Evolutionary conservation across 169 alveolate genomes (phyloP).

Genomic region (Amoebophrya sp.): DNA sequence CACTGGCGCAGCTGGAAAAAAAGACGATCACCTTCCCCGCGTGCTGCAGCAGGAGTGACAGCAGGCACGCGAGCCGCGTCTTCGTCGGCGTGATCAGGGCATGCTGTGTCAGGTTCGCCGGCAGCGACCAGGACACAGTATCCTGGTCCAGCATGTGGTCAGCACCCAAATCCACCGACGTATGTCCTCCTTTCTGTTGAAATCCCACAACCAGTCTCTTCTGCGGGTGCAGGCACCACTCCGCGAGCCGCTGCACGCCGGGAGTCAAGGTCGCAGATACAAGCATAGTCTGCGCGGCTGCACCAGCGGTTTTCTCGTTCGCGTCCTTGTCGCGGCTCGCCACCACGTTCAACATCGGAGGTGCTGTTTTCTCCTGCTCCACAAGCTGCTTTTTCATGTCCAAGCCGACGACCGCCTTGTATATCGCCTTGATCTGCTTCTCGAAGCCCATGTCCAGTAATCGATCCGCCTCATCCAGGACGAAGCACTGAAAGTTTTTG

Average conservation of each 20-base stretch:
- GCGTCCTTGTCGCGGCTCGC: no score
- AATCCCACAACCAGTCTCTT: not conserved
- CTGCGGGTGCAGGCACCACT: conserved; percentile 35
- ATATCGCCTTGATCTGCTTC: conserved; percentile 67
- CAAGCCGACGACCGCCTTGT: not conserved
- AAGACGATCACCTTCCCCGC: conserved; percentile 36
- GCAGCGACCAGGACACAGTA: not conserved
- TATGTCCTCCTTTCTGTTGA: not conserved
- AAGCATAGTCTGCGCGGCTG: conserved; percentile 34
- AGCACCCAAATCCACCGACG: not conserved
- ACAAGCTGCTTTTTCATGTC: not conserved
- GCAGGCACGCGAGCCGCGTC: conserved; percentile 35
- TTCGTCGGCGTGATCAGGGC: not conserved
- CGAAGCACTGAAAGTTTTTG: conserved; percentile 60
- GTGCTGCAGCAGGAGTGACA: conserved; percentile 32
- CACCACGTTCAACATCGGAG: no score
- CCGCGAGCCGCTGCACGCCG: conserved; percentile 39
- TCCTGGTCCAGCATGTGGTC: not conserved
- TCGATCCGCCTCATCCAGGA: conserved; percentile 98
- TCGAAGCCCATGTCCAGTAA: conserved; percentile 93
- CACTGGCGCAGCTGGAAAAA: conserved; percentile 38
- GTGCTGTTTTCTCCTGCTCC: not conserved
- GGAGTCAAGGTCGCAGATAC: conserved; percentile 48
- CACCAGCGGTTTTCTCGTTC: no score
- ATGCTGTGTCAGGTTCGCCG: not conserved